Percentiles rank a stretch among this genome's conserved stretches.
Conservation (phyloP, 1,284 basidiomycete genomes). For the Malassezia vespertilionis region DNA sequence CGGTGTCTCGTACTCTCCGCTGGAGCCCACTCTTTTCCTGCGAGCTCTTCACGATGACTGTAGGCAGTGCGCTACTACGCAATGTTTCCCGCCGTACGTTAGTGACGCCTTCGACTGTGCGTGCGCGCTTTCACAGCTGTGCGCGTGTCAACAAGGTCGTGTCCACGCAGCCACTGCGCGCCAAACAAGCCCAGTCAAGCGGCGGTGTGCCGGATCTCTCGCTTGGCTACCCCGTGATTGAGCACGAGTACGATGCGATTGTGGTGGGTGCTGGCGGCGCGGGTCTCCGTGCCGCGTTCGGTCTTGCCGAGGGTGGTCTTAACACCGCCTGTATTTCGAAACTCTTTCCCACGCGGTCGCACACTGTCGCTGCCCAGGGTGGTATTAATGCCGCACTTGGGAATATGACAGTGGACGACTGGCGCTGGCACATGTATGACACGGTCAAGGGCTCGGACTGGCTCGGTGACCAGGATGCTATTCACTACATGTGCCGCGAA, state of each 20-base stretch:
- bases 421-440: slow-evolving; percentile 99
- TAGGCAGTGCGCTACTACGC: slow-evolving; percentile 15
- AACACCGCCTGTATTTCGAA: slow-evolving; percentile 92
- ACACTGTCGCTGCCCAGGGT: slow-evolving; percentile 98
- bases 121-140: slow-evolving; percentile 28
- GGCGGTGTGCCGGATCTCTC: slow-evolving; percentile 46
- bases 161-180: slow-evolving; percentile 66
- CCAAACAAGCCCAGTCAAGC: slow-evolving; percentile 58
- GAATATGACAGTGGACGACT: slow-evolving; percentile 67
- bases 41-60: slow-evolving; percentile 5
- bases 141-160: slow-evolving; percentile 53
- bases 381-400: slow-evolving; percentile 98
- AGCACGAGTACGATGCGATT: slow-evolving; percentile 58
- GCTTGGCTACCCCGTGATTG: slow-evolving; percentile 80
- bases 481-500: slow-evolving; percentile 97
- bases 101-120: slow-evolving; percentile 3
- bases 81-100: slow-evolving; percentile 10
- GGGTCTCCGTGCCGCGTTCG: slow-evolving; percentile 94
- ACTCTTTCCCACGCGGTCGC: slow-evolving; percentile 96
- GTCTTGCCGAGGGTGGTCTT: slow-evolving; percentile 93
- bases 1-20: neutral
- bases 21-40: neutral
- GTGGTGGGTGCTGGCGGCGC: slow-evolving; percentile 76
- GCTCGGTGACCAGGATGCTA: slow-evolving; percentile 99
- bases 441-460: slow-evolving; percentile 99